Evolutionary conservation across 2,329 filamentous ascomycete genomes (phyloP).

Genomic region (Karstenula rhodostoma): DNA sequence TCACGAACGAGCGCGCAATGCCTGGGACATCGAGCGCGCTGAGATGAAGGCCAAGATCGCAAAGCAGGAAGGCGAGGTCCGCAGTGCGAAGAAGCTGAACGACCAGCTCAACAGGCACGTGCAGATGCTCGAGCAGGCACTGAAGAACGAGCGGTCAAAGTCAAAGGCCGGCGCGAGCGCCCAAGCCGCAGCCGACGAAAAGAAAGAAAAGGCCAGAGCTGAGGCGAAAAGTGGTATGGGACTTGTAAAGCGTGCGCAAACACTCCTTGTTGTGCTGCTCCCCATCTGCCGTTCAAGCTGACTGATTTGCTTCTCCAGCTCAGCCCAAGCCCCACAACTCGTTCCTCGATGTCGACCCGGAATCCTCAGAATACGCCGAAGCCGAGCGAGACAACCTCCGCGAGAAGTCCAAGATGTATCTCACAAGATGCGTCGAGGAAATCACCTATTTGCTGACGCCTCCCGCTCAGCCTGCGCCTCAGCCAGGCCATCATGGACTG

Average conservation of each 20-base stretch:
- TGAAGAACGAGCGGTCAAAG: slow-evolving; percentile 82
- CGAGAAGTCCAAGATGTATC: slow-evolving; percentile 69
- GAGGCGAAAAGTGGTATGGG: slow-evolving; percentile 35
- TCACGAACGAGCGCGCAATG: slow-evolving; percentile 95
- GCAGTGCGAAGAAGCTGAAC: slow-evolving; percentile 86
- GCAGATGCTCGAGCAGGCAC: slow-evolving; percentile 83
- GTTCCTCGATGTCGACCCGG: slow-evolving; percentile 59
- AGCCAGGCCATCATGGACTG: slow-evolving; percentile 48
- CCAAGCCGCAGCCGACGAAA: slow-evolving; percentile 53
- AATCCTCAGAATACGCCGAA: slow-evolving; percentile 54
- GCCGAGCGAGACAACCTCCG: slow-evolving; percentile 65
- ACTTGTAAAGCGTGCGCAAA: slow-evolving; percentile 37
- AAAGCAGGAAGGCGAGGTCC: slow-evolving; percentile 86
- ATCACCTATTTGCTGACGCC: slow-evolving; percentile 73
- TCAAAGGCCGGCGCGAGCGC: slow-evolving; percentile 65
- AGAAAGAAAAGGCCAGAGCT: slow-evolving; percentile 44
- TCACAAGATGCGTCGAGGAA: slow-evolving; percentile 72
- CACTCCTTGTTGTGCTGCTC: neutral
- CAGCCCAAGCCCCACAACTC: slow-evolving; percentile 58
- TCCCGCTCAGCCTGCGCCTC: slow-evolving; percentile 67
- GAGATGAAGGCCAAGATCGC: slow-evolving; percentile 99
- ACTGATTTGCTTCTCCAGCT: slow-evolving; percentile 48
- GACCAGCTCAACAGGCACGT: slow-evolving; percentile 92
- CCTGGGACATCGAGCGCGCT: slow-evolving; percentile 98
- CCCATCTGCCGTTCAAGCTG: slow-evolving; percentile 22